Evolutionary conservation across 495 filamentous ascomycete species (phyloP), one percentile per base, ranked within the genome.

Genomic region (Hyaloscypha finlandica): DNA sequence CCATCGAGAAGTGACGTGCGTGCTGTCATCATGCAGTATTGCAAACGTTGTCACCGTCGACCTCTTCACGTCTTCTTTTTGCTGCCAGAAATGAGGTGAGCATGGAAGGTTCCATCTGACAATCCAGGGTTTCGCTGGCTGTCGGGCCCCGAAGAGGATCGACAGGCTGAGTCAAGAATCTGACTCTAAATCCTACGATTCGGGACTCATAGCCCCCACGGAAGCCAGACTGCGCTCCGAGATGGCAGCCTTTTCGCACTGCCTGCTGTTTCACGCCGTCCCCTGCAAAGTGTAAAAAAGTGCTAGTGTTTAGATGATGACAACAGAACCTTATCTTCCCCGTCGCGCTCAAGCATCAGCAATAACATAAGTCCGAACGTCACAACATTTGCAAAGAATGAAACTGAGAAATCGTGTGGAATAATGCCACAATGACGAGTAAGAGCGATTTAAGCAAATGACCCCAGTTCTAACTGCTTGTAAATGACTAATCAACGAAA

Each of bases 101-200:
- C 42, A 48, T 12, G 42, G 35, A 12, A 48, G 16, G 8, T 48
- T 48, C 42, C 42, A 48, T 48, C 42, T 48, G 42, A 48, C 9
- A 48, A 12, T 3, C 42, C 42, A 19, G 4, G 16, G 42, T 48
- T 4, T 48, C 4, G 11, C 0, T 48, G 9, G 42, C 42, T 14
- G 16, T 12, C 1, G 8, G 42, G 42, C 42, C 16, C 14, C 42
- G 8, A 12, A 48, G 4, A 48, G 42, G 16, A 19, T 48, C 11
- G 42, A 19, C 42, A 19, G 16, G 42, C 42, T 48, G 42, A 48
- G 42, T 12, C 3, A 4, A 12, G 16, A 48, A 48, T 48, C 42
- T 48, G 42, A 48, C 42, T 45, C 42, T 48, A 48, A 48, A 48
- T 48, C 42, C 42, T 6, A 48, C 42, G 42, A 48, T 48, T 48